phyloP scores from a whole-genome alignment of 208 protist genomes.

The Leishmania turanica region DNA sequence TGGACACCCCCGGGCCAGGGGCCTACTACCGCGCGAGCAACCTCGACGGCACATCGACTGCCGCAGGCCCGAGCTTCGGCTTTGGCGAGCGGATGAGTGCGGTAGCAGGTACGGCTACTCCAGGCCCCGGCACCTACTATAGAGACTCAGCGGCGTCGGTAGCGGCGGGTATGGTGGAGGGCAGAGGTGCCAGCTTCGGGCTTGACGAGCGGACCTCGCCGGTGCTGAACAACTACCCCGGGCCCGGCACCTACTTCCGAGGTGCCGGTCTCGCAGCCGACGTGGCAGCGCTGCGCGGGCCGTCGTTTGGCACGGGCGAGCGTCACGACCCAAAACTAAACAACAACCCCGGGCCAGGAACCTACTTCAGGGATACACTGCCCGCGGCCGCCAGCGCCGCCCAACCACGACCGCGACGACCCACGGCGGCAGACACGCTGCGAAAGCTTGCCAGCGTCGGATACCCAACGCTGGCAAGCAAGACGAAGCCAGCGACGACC shows the following conservation, averaged over 20 bases:
- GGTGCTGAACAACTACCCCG: constrained; percentile 5
- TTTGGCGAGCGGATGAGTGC: constrained; percentile 18
- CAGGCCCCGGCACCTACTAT: constrained; percentile 24
- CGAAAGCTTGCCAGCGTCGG: constrained; percentile 33
- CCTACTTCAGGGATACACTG: constrained; percentile 16
- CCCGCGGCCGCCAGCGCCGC: neutral
- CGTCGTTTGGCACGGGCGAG: constrained; percentile 10
- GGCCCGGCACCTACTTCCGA: constrained; percentile 32
- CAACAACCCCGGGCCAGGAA: constrained; percentile 23
- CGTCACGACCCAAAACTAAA: constrained; percentile 1
- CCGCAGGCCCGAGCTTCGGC: constrained; percentile 18
- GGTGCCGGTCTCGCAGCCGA: neutral
- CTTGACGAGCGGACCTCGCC: neutral
- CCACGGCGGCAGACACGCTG: constrained; percentile 34
- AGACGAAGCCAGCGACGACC: neutral
- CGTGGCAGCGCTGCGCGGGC: neutral
- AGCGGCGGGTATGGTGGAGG: neutral
- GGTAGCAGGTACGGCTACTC: neutral
- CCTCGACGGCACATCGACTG: neutral
- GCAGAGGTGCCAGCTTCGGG: constrained; percentile 6
- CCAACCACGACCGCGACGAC: neutral
- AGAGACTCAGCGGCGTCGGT: neutral
- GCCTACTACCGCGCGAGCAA: constrained; percentile 9
- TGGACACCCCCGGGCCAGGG: neutral
- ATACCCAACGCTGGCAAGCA: constrained; percentile 22